A percentile compares a stretch with the other conserved stretches of the same genome.
Evolutionary conservation across 169 alveolate genomes (phyloP).

Genomic region (Plasmodium billcollinsi): DNA sequence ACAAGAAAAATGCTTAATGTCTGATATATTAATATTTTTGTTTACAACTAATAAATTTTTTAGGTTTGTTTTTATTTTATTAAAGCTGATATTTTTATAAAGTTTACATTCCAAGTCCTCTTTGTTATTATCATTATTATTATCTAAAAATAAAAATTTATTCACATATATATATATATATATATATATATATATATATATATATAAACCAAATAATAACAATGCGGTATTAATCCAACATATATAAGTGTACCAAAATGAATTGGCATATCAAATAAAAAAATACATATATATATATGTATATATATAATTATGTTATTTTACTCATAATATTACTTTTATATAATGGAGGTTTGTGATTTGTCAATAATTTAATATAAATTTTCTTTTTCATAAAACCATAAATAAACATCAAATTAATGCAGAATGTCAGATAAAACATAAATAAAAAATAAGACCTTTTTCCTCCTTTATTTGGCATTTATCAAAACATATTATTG

Average conservation of each 20-base stretch:
- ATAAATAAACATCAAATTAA: slow-evolving; percentile 11
- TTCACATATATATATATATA: not conserved
- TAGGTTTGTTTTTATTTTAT: slow-evolving; percentile 61
- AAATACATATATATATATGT: not conserved
- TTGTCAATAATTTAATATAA: not conserved
- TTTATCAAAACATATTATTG: slow-evolving; percentile 37
- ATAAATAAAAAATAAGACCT: not conserved
- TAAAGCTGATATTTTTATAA: slow-evolving; percentile 67
- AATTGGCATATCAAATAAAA: not conserved
- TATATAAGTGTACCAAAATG: not conserved
- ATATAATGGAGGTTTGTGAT: slow-evolving; percentile 8
- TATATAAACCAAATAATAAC: not conserved
- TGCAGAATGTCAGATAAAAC: slow-evolving; percentile 12
- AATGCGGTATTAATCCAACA: too few relatives aligned
- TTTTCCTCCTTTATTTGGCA: slow-evolving; percentile 30
- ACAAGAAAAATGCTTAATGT: slow-evolving; percentile 56
- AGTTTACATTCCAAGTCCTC: slow-evolving; percentile 68
- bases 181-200: slow-evolving; percentile 2
- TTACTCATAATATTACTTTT: slow-evolving; percentile 16
- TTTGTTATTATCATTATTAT: slow-evolving; percentile 18
- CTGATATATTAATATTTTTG: slow-evolving; percentile 65
- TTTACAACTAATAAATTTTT: slow-evolving; percentile 57
- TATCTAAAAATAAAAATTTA: not conserved
- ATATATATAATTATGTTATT: not conserved
- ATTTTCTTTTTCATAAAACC: slow-evolving; percentile 6